Evolutionary conservation across 1,139 yeast genomes (phyloP).

Genomic region (Diutina neorugosa): DNA sequence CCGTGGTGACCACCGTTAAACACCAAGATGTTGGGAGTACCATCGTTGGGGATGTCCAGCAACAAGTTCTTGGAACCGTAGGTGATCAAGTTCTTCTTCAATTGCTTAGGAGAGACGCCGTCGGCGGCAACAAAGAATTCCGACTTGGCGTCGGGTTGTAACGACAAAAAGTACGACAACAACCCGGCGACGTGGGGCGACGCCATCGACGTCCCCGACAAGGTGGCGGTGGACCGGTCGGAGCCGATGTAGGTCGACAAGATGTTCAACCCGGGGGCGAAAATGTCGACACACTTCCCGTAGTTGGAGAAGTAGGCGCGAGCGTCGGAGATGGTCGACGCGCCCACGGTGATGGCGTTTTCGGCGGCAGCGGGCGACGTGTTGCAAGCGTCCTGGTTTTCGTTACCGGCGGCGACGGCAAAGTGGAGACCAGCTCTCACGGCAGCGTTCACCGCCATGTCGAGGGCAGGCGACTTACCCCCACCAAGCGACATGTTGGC

Average conservation of each 20-base stretch:
- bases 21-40: conserved; percentile 78
- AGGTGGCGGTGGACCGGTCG: conserved; percentile 69
- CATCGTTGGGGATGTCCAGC: conserved; percentile 58
- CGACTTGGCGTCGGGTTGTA: conserved; percentile 79
- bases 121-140: conserved; percentile 47
- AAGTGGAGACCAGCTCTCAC: conserved; percentile 70
- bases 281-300: conserved; percentile 77
- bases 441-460: conserved; percentile 76
- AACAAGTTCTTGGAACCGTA: conserved; percentile 65
- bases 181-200: conserved; percentile 95
- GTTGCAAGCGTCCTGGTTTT: conserved; percentile 74
- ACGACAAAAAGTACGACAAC: conserved; percentile 76
- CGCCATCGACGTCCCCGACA: conserved; percentile 99
- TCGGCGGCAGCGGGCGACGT: conserved; percentile 75
- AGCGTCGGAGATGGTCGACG: conserved; percentile 60
- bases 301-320: conserved; percentile 75
- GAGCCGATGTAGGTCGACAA: conserved; percentile 84
- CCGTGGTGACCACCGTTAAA: conserved; percentile 91
- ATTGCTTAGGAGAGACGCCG: conserved; percentile 68
- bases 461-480: conserved; percentile 72
- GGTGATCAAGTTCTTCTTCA: conserved; percentile 77
- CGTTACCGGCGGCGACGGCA: conserved; percentile 88
- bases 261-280: conserved; percentile 76
- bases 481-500: conserved; percentile 91
- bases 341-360: conserved; percentile 72